These are phyloP conservation scores for Blastobotrys illinoisensis DNA, from an alignment of 1,139 yeast genomes.

Conservation along the genomic window DNA sequence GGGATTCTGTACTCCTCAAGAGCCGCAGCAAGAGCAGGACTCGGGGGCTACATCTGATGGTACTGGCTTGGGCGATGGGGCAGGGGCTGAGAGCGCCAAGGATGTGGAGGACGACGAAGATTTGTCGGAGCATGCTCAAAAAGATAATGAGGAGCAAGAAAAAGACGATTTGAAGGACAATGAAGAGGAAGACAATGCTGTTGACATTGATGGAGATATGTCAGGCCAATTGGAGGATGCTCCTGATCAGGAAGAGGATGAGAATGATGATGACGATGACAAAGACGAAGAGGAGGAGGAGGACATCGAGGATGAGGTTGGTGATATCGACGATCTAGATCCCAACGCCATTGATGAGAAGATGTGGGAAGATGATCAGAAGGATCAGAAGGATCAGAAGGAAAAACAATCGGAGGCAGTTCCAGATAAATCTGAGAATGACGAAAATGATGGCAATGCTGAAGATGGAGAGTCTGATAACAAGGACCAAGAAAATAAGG, in stretches of 20 bases:
- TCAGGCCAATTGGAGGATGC: slow-evolving; percentile 83
- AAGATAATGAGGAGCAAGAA: slow-evolving; percentile 69
- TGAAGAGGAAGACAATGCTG: slow-evolving; percentile 59
- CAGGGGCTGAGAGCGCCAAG: slow-evolving; percentile 78
- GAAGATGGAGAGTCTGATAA: slow-evolving; percentile 31
- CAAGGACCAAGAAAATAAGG: slow-evolving; percentile 37
- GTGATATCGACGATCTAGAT: slow-evolving; percentile 56
- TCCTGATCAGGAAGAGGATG: slow-evolving; percentile 53
- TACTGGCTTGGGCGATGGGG: slow-evolving; percentile 97
- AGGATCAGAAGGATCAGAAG: slow-evolving; percentile 61
- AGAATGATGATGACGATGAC: slow-evolving; percentile 50
- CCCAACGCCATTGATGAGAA: slow-evolving; percentile 89
- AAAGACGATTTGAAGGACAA: slow-evolving; percentile 55
- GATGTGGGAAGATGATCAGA: slow-evolving; percentile 96
- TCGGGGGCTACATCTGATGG: slow-evolving; percentile 54
- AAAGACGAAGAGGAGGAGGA: slow-evolving; percentile 60
- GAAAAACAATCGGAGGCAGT: slow-evolving; percentile 63
- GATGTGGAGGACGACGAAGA: slow-evolving; percentile 94
- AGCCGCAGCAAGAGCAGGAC: slow-evolving; percentile 55
- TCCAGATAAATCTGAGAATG: slow-evolving; percentile 50
- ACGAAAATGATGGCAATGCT: slow-evolving; percentile 58
- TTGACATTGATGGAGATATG: slow-evolving; percentile 94
- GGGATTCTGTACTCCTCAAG: slow-evolving; percentile 92
- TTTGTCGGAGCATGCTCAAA: slow-evolving; percentile 80
- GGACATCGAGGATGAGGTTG: slow-evolving; percentile 55